Percentiles rank a stretch among this genome's conserved stretches.
Conservation (phyloP, 306 rosid species). For the Canavalia ensiformis region DNA sequence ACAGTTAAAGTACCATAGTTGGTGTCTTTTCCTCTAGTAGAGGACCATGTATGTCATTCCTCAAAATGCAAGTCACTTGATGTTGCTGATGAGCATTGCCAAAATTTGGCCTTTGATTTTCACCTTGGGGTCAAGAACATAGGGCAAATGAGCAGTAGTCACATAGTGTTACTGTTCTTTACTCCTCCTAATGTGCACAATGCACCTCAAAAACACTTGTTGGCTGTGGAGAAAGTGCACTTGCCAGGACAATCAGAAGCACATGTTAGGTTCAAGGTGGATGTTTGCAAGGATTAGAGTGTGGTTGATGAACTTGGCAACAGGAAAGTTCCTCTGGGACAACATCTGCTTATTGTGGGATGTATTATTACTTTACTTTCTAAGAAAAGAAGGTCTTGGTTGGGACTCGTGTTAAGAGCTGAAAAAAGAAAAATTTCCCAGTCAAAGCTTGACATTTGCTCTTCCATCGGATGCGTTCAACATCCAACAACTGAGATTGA, state of each 20-base stretch:
- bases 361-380: too few species aligned
- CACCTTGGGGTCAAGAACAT: conserved; percentile 73
- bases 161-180: conserved; percentile 73
- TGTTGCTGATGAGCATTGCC: conserved; percentile 64
- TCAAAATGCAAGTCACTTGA: conserved; percentile 81
- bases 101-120: conserved; percentile 70
- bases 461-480: too few species aligned
- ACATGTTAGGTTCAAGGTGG: conserved; percentile 71
- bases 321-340: conserved; percentile 80
- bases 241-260: conserved; percentile 61
- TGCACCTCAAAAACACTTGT: conserved; percentile 83
- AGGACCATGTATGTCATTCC: conserved; percentile 70
- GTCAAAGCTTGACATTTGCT: too few species aligned
- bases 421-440: too few species aligned
- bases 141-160: conserved; percentile 71
- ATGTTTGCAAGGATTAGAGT: conserved; percentile 90
- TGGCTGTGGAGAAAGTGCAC: conserved; percentile 79
- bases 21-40: conserved; percentile 71
- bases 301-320: conserved; percentile 87
- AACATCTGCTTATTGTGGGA: conserved; percentile 84
- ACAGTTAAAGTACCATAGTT: conserved; percentile 68
- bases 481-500: too few species aligned
- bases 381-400: too few species aligned
- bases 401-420: too few species aligned
- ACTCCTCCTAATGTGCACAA: conserved; percentile 81